Evolutionary conservation across 495 filamentous ascomycete species (phyloP).

Genomic region (Podospora fimiseda): DNA sequence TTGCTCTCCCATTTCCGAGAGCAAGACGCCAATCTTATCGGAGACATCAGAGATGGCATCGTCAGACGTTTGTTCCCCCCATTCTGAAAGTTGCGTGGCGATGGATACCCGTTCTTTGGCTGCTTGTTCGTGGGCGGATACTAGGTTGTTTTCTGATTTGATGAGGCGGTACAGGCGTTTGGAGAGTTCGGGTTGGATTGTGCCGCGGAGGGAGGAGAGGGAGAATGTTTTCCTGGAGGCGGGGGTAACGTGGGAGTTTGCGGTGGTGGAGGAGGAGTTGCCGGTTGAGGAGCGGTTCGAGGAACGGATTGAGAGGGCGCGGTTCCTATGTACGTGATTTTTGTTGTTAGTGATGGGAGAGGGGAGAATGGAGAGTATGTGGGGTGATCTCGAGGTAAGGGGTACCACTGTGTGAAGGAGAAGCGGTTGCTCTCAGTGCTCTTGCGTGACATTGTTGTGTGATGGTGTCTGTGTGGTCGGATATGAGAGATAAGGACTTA

Average conservation of each 20-base stretch:
- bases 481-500: not conserved
- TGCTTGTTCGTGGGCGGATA: constrained; percentile 75
- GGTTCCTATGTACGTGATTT: constrained; percentile 41
- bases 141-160: constrained; percentile 82
- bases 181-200: constrained; percentile 76
- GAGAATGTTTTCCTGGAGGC: constrained; percentile 52
- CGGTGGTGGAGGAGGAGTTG: constrained; percentile 31
- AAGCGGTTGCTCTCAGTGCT: constrained; percentile 20
- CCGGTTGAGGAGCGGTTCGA: constrained; percentile 17
- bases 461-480: not conserved
- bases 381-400: not conserved
- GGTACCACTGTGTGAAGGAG: constrained; percentile 23
- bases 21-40: constrained; percentile 88
- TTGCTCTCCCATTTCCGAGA: constrained; percentile 86
- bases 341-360: constrained; percentile 3
- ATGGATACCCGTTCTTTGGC: constrained; percentile 74
- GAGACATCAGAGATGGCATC: constrained; percentile 80
- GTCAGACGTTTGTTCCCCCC: constrained; percentile 86
- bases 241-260: constrained; percentile 34
- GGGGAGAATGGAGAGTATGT: not conserved
- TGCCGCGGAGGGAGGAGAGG: constrained; percentile 73
- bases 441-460: constrained; percentile 22
- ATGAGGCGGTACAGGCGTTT: constrained; percentile 82
- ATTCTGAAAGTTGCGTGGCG: constrained; percentile 88
- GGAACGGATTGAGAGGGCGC: constrained; percentile 44